These are phyloP conservation scores for Beauveria scarabaeidicola DNA, from an alignment of 2,329 filamentous ascomycete genomes.

Conservation along the genomic window DNA sequence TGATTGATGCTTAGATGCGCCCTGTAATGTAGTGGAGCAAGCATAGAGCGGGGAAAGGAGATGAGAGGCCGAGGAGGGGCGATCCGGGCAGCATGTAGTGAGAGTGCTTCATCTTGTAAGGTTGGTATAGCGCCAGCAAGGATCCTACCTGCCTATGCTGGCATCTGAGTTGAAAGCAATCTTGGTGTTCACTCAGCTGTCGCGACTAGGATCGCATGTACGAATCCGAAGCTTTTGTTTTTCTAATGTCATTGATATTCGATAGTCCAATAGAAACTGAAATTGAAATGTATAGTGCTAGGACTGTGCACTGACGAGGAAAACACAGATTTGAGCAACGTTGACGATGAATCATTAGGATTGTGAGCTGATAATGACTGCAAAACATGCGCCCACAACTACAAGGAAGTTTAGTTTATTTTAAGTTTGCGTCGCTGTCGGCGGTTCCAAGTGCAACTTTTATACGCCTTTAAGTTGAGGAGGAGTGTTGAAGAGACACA, in stretches of 20 bases:
- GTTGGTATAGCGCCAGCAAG: neutral
- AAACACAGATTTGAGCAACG: no score
- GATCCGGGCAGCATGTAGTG: neutral
- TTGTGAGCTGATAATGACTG: no score
- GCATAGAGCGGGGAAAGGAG: conserved; percentile 9
- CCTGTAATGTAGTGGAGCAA: neutral
- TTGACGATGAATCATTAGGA: no score
- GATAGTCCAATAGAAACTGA: conserved; percentile 10
- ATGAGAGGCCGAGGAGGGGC: conserved; percentile 14
- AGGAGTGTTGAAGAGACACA: neutral
- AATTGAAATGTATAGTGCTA: conserved; percentile 3
- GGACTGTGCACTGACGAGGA: neutral
- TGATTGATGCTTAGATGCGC: conserved; percentile 46
- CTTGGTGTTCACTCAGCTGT: neutral
- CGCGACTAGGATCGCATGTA: conserved; percentile 16
- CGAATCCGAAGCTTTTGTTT: conserved; percentile 15
- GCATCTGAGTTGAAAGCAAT: neutral
- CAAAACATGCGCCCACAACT: no score
- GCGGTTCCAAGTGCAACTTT: neutral
- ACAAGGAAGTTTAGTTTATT: no score
- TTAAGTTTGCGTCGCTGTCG: neutral
- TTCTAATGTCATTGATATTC: conserved; percentile 20
- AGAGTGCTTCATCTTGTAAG: no score
- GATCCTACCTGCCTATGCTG: neutral
- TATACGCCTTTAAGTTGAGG: neutral